Evolutionary conservation across 179 eudicot species (phyloP), one percentile per base, ranked within the genome.

Genomic region (Corrigiola litoralis): DNA sequence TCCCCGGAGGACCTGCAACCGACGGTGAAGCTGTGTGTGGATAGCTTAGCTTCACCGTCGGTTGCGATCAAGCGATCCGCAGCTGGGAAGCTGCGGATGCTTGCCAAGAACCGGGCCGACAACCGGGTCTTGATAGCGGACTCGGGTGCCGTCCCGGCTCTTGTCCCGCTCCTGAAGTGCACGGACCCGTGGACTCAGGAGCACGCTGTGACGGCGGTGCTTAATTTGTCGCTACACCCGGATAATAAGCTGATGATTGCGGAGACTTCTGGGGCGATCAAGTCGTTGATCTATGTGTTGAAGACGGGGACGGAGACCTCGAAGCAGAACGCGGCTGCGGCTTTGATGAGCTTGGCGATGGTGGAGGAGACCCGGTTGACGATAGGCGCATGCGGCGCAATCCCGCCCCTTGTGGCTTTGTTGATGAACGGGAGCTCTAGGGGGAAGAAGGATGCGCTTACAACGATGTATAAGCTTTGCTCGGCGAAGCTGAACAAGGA

Each of bases 321-420:
- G 5, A 94, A 90, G 73, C 95, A 94, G 68, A 94, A 94, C 76
- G 94, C 96, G 0, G 97, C 99, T 0, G 85, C 91, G 0, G 95
- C 97, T 13, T 21, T 94, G 72, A 77, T 88, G 63, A 90, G 82
- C 32, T 66, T 94, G 16, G 84, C 97, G 0, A 58, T 90, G 82
- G 66, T 83, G 11, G 98, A 92, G 23, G 96, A 92, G 41, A 87
- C 87, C 8, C 75, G 83, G 70, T 46, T 84, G 7, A 78, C 95
- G 0, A 91, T 94, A 0, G 96, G 99, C 6, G 97, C 96, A 1
- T 81, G 87, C 28, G 99, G 97, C 2, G 99, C 97, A 4, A 88
- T 94, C 0, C 95, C 96, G 23, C 97, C 91, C 0, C 42, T 94
- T 42, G 95, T 94, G 6, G 70, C 82, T 13, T 51, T 94, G 40